Conservation (phyloP, 164 flowering plant species). For the Macadamia integrifolia region DNA sequence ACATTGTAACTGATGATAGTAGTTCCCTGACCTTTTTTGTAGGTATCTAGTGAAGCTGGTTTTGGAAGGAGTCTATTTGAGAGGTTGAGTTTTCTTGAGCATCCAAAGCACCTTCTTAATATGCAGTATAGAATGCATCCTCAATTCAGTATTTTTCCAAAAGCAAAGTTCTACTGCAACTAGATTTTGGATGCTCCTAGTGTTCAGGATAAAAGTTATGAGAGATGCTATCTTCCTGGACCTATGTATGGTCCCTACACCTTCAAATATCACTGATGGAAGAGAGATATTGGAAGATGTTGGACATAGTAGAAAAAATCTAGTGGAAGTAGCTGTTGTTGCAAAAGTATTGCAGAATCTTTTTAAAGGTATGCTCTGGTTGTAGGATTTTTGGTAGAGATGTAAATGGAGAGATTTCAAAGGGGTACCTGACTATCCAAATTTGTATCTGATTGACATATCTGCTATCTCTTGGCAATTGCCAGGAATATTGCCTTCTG, state of each 20-base stretch:
- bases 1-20: not conserved
- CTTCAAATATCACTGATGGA: slow-evolving; percentile 27
- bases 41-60: slow-evolving; percentile 24
- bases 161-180: slow-evolving; percentile 28
- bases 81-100: slow-evolving; percentile 34
- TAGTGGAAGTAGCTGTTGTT: slow-evolving; percentile 40
- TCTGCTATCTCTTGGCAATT: no score
- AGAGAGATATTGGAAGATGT: slow-evolving; percentile 22
- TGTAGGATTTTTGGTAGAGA: not conserved
- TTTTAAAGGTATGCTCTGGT: slow-evolving; percentile 25
- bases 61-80: slow-evolving; percentile 46
- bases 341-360: slow-evolving; percentile 26
- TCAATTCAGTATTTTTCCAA: slow-evolving; percentile 49
- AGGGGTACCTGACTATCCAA: no score
- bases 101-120: slow-evolving; percentile 35
- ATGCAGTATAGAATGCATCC: slow-evolving; percentile 60
- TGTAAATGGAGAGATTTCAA: not conserved
- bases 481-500: no score
- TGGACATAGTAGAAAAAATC: slow-evolving; percentile 27
- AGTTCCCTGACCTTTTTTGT: not conserved
- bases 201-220: slow-evolving; percentile 18
- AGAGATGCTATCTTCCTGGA: slow-evolving; percentile 26
- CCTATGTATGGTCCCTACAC: slow-evolving; percentile 47
- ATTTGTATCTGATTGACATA: no score
- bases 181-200: slow-evolving; percentile 31